These are phyloP conservation scores for Tagetes erecta DNA, from an alignment of 129 eudicot genomes.

Conservation along the genomic window DNA sequence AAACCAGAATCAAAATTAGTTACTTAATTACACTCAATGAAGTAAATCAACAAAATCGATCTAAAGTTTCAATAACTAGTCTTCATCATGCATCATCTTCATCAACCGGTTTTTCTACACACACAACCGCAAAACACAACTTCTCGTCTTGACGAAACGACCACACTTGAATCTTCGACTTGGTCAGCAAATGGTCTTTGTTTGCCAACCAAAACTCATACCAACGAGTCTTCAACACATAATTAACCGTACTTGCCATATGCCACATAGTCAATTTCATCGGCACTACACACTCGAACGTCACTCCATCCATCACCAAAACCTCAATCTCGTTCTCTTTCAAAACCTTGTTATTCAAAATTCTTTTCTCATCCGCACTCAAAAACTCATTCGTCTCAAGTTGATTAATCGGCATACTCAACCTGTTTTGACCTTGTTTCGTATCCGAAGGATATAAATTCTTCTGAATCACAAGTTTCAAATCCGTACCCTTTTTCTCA, in stretches of 20 bases:
- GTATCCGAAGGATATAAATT: background rate
- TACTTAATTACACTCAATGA: no score
- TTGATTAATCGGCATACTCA: constrained; percentile 28
- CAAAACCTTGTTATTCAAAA: background rate
- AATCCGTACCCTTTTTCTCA: constrained; percentile 8
- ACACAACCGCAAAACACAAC: constrained; percentile 12
- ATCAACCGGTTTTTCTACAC: background rate
- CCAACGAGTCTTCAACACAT: constrained; percentile 22
- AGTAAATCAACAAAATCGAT: no score
- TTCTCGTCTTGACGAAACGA: constrained; percentile 8
- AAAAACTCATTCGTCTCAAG: constrained; percentile 9
- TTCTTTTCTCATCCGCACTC: background rate
- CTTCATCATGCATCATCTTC: background rate
- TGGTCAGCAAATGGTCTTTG: background rate
- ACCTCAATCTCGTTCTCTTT: background rate
- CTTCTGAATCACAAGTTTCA: constrained; percentile 31
- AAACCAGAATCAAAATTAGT: no score
- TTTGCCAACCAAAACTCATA: constrained; percentile 2
- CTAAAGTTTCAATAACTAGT: no score
- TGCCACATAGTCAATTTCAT: constrained; percentile 17
- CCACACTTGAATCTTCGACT: constrained; percentile 19
- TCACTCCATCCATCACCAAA: constrained; percentile 17
- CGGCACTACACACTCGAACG: background rate
- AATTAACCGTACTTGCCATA: background rate
- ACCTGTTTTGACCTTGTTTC: background rate